phyloP scores from a whole-genome alignment of 306 rosid genomes.

The Ochetophila trinervis region DNA sequence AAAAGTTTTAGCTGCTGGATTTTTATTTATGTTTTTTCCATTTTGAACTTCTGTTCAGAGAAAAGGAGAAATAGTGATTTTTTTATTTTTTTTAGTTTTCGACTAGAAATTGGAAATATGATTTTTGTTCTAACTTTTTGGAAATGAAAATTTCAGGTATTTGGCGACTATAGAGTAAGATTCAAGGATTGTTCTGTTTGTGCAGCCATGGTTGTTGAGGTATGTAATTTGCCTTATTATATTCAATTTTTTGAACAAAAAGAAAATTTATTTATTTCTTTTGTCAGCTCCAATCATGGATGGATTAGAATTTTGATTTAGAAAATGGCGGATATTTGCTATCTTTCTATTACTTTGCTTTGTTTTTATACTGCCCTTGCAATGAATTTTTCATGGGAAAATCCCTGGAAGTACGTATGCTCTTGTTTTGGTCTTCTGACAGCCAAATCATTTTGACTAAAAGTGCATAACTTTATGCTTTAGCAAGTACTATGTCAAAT shows the following conservation, averaged over 20 bases:
- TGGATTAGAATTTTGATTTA: neutral
- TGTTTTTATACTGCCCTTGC: too few relatives aligned
- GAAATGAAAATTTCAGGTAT: neutral
- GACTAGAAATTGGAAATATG: neutral
- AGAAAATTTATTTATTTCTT: neutral
- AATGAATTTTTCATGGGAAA: too few relatives aligned
- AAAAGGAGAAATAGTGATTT: neutral
- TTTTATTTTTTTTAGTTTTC: neutral
- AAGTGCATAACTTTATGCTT: too few relatives aligned
- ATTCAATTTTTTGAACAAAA: neutral
- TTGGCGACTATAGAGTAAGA: neutral
- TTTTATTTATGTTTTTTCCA: slow-evolving; percentile 3
- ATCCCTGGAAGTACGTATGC: too few relatives aligned
- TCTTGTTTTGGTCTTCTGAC: too few relatives aligned
- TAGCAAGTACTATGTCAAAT: too few relatives aligned
- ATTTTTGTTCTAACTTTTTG: neutral
- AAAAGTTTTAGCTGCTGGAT: neutral
- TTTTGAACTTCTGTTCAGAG: neutral
- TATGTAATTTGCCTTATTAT: neutral
- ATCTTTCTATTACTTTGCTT: too few relatives aligned
- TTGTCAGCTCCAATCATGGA: neutral
- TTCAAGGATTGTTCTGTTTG: slow-evolving; percentile 2
- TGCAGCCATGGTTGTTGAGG: slow-evolving; percentile 28
- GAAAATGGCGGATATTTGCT: neutral
- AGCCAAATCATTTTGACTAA: too few relatives aligned